Conservation (phyloP, 2,329 filamentous ascomycete genomes). For the Pseudofabraea citricarpa region DNA sequence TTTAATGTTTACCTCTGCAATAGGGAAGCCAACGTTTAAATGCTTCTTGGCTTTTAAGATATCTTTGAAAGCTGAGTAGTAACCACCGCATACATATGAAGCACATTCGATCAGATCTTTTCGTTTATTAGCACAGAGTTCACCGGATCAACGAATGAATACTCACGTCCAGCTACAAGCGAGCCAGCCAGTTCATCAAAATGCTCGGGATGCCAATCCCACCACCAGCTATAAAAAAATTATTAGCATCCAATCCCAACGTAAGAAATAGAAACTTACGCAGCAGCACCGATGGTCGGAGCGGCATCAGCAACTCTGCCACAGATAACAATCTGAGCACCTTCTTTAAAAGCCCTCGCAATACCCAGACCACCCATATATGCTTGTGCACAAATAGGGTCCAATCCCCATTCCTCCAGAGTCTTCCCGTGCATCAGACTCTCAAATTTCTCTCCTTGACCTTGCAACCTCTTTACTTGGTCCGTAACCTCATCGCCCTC, state of each 20-base stretch:
- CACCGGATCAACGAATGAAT: neutral
- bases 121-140: neutral
- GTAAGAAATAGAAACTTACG: slow-evolving; percentile 1
- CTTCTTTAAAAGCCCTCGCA: slow-evolving; percentile 31
- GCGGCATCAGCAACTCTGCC: slow-evolving; percentile 37
- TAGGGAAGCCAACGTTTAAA: slow-evolving; percentile 39
- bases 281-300: slow-evolving; percentile 34
- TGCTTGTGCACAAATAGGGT: slow-evolving; percentile 16
- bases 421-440: slow-evolving; percentile 23
- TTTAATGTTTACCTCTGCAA: slow-evolving; percentile 35
- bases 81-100: slow-evolving; percentile 14
- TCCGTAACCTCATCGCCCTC: slow-evolving; percentile 37
- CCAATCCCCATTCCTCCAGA: slow-evolving; percentile 14
- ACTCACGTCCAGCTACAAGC: slow-evolving; percentile 17
- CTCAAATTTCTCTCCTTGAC: slow-evolving; percentile 30
- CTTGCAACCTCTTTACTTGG: slow-evolving; percentile 27
- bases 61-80: slow-evolving; percentile 21
- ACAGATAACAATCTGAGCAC: slow-evolving; percentile 38
- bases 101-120: slow-evolving; percentile 21
- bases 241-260: neutral
- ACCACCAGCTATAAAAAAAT: slow-evolving; percentile 28
- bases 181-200: slow-evolving; percentile 33
- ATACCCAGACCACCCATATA: slow-evolving; percentile 34
- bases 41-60: slow-evolving; percentile 28
- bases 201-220: slow-evolving; percentile 30